phyloP scores from a whole-genome alignment of 306 rosid genomes.

The Elaeagnus macrophylla region DNA sequence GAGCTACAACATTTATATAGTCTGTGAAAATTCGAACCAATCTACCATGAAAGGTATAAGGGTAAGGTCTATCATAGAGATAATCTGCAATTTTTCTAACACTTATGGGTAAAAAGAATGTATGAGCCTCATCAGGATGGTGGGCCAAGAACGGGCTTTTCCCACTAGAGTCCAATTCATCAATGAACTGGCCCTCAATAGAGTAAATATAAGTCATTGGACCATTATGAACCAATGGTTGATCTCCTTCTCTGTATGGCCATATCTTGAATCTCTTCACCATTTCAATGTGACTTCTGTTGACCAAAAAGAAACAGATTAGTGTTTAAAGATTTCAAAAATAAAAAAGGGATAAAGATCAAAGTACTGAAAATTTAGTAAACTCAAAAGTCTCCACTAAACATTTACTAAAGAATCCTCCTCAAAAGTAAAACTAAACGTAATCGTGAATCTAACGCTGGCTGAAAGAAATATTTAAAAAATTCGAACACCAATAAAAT shows the following conservation, averaged over 20 bases:
- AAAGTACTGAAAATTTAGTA: background rate
- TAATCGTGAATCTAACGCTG: too few species aligned
- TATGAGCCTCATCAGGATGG: slow-evolving; percentile 44
- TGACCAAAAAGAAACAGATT: background rate
- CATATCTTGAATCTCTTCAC: slow-evolving; percentile 52
- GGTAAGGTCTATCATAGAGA: slow-evolving; percentile 26
- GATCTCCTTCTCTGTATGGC: slow-evolving; percentile 54
- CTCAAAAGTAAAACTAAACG: too few species aligned
- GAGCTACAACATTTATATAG: slow-evolving; percentile 22
- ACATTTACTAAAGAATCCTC: too few species aligned
- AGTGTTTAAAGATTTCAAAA: background rate
- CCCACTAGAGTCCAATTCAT: slow-evolving; percentile 40
- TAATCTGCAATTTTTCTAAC: slow-evolving; percentile 34
- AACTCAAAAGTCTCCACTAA: background rate
- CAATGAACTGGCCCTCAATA: slow-evolving; percentile 65
- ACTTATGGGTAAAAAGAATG: slow-evolving; percentile 44
- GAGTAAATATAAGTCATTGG: slow-evolving; percentile 57
- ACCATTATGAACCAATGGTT: slow-evolving; percentile 47
- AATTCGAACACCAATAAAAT: too few species aligned
- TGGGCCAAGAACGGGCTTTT: slow-evolving; percentile 26
- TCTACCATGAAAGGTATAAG: slow-evolving; percentile 20
- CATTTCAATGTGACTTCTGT: slow-evolving; percentile 64
- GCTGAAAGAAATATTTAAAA: too few species aligned
- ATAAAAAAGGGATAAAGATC: background rate
- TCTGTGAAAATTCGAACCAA: slow-evolving; percentile 29